Evolutionary conservation across 768 basidiomycete genomes (phyloP).

Genomic region (Gelatoporia subvermispora): DNA sequence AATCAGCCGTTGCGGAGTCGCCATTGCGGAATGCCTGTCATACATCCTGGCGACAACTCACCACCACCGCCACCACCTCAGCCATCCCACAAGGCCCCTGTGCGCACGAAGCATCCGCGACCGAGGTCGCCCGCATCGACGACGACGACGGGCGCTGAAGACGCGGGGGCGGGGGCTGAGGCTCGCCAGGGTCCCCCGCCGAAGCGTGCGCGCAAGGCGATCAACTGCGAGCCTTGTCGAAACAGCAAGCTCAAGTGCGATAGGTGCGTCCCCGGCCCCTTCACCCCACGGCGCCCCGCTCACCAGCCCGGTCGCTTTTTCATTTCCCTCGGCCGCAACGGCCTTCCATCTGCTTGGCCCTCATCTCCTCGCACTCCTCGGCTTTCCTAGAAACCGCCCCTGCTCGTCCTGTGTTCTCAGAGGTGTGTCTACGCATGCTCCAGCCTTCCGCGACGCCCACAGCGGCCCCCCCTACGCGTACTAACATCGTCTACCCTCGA

Average conservation of each 20-base stretch:
- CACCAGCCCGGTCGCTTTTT: conserved; percentile 1
- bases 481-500: conserved; percentile 11
- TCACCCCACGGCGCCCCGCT: background rate
- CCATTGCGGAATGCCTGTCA: no score
- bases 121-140: no score
- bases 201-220: conserved; percentile 81
- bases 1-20: no score
- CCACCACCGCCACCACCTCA: no score
- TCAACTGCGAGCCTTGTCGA: conserved; percentile 86
- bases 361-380: conserved; percentile 14
- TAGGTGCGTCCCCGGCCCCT: conserved; percentile 41
- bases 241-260: conserved; percentile 88
- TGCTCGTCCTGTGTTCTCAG: conserved; percentile 84
- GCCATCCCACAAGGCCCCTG: no score
- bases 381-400: conserved; percentile 63
- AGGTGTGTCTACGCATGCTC: conserved; percentile 40
- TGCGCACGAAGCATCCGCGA: no score
- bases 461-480: background rate
- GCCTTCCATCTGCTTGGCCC: conserved; percentile 6
- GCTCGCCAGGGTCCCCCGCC: conserved; percentile 47
- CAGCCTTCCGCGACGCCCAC: background rate
- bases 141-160: no score
- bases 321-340: background rate
- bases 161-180: background rate
- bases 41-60: no score